phyloP scores from a whole-genome alignment of 2,329 filamentous ascomycete species.

The Chaetomium sp. region DNA sequence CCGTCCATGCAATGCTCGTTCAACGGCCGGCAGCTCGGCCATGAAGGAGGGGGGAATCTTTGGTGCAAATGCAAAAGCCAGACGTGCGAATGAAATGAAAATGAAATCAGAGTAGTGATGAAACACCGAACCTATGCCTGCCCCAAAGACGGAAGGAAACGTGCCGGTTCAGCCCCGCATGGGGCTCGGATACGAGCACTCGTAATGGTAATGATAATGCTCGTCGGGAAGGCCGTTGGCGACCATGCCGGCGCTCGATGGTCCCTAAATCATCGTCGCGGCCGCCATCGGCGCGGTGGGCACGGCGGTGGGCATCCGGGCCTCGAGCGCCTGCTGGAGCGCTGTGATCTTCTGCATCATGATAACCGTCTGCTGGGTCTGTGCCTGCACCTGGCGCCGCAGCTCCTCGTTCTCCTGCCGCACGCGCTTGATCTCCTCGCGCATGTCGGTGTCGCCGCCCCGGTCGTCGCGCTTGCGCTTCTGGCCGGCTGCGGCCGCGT shows the following conservation, averaged over 20 bases:
- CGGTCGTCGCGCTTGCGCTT: slow-evolving; percentile 50
- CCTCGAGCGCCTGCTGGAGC: slow-evolving; percentile 29
- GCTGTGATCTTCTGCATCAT: slow-evolving; percentile 30
- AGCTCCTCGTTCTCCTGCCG: slow-evolving; percentile 66
- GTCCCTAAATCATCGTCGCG: slow-evolving; percentile 29
- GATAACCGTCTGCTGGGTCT: slow-evolving; percentile 46
- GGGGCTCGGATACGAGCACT: not conserved
- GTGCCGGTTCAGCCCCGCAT: slow-evolving; percentile 4
- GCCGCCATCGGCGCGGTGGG: slow-evolving; percentile 22
- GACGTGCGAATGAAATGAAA: slow-evolving; percentile 12
- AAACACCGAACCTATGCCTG: not conserved
- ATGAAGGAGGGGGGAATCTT: slow-evolving; percentile 25
- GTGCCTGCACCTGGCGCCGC: slow-evolving; percentile 52
- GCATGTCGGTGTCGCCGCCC: slow-evolving; percentile 50
- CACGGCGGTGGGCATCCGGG: slow-evolving; percentile 5
- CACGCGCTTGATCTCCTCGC: slow-evolving; percentile 67
- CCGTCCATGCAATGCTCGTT: slow-evolving; percentile 23
- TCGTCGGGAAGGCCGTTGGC: not conserved
- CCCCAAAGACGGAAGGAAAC: not conserved
- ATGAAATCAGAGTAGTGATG: slow-evolving; percentile 7
- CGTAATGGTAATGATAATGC: not conserved
- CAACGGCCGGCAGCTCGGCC: slow-evolving; percentile 15
- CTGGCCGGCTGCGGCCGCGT: slow-evolving; percentile 40
- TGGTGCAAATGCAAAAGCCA: slow-evolving; percentile 22
- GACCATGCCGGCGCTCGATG: not conserved